phyloP scores from a whole-genome alignment of 2,329 filamentous ascomycete species.

The Pseudopithomyces maydicus region DNA sequence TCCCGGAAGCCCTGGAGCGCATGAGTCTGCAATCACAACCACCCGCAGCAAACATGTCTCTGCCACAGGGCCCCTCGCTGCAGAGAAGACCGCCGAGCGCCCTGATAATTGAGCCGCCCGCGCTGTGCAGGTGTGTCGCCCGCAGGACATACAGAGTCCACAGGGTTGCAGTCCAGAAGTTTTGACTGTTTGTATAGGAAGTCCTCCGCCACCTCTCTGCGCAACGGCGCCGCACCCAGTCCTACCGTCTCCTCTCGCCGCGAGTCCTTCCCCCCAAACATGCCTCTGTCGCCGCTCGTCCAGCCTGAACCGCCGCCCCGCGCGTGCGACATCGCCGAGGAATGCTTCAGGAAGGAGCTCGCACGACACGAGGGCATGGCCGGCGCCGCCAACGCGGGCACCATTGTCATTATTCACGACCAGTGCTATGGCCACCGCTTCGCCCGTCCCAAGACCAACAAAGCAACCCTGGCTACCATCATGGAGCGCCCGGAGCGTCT shows the following conservation, averaged over 20 bases:
- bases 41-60: slow-evolving; percentile 33
- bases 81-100: slow-evolving; percentile 49
- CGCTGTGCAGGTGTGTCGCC: slow-evolving; percentile 49
- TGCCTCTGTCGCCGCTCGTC: slow-evolving; percentile 47
- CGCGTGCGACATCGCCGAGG: slow-evolving; percentile 65
- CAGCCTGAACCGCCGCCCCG: slow-evolving; percentile 51
- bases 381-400: slow-evolving; percentile 56
- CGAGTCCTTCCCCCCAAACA: slow-evolving; percentile 50
- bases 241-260: slow-evolving; percentile 48
- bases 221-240: slow-evolving; percentile 40
- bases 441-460: slow-evolving; percentile 78
- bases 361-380: slow-evolving; percentile 59
- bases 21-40: slow-evolving; percentile 40
- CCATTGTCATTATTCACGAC: slow-evolving; percentile 87
- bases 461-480: slow-evolving; percentile 74
- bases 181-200: background rate
- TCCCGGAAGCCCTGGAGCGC: slow-evolving; percentile 41
- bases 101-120: slow-evolving; percentile 49
- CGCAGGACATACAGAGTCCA: background rate
- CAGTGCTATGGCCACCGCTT: slow-evolving; percentile 94
- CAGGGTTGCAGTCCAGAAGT: background rate
- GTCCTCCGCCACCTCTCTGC: slow-evolving; percentile 38
- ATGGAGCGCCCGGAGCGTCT: slow-evolving; percentile 93
- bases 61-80: slow-evolving; percentile 37
- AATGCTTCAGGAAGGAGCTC: slow-evolving; percentile 73